Percentiles rank a stretch among this genome's conserved stretches.
These are phyloP conservation scores for Botryobasidium botryosum DNA, from an alignment of 768 basidiomycete species.

Conservation along the genomic window DNA sequence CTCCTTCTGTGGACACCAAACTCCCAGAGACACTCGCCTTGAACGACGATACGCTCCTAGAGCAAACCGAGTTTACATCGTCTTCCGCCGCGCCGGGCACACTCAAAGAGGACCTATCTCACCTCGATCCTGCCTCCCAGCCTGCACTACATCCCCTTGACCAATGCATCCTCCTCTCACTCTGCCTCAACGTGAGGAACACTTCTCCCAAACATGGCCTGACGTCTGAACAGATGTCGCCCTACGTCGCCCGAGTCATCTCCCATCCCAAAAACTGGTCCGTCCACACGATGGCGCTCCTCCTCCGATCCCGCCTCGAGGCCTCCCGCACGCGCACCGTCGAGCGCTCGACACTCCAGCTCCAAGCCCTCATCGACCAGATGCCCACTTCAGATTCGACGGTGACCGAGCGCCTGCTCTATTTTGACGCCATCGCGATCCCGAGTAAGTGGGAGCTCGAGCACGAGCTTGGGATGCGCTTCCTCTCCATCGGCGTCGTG, in stretches of 20 bases:
- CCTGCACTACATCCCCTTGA: constrained; percentile 84
- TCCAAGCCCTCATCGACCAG: constrained; percentile 91
- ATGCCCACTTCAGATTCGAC: constrained; percentile 78
- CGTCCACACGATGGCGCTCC: constrained; percentile 87
- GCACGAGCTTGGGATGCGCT: constrained; percentile 70
- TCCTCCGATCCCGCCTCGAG: constrained; percentile 85
- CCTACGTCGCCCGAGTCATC: constrained; percentile 81
- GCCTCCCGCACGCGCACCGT: constrained; percentile 77
- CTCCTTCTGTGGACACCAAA: not conserved
- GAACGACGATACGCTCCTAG: constrained; percentile 93
- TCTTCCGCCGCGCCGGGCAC: constrained; percentile 31
- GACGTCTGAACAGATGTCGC: constrained; percentile 80
- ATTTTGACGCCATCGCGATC: constrained; percentile 63
- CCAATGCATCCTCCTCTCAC: constrained; percentile 78
- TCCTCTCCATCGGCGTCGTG: constrained; percentile 70
- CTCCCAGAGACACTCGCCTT: constrained; percentile 69
- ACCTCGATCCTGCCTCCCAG: constrained; percentile 69
- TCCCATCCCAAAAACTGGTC: constrained; percentile 89
- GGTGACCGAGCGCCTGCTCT: constrained; percentile 54
- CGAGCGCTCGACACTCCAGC: constrained; percentile 80
- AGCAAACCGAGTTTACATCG: constrained; percentile 82
- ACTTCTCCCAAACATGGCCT: constrained; percentile 81
- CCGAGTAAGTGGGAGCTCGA: constrained; percentile 93
- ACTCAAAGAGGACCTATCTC: constrained; percentile 27
- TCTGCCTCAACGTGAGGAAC: constrained; percentile 82